Base-by-base conservation (phyloP, 2,329 filamentous ascomycete genomes). In the Hyphodiscus sp. region DNA sequence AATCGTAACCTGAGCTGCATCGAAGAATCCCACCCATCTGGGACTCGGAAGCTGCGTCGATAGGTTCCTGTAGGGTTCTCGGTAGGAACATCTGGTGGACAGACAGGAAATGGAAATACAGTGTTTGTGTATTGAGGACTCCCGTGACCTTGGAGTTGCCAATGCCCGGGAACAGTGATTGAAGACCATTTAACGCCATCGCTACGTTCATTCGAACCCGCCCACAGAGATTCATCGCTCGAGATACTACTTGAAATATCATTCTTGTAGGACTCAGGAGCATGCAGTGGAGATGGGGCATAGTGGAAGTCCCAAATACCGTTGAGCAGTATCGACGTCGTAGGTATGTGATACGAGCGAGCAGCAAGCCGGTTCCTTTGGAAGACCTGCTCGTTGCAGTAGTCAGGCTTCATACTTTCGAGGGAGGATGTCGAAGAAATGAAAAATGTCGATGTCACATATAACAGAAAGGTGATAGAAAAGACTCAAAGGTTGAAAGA, bases 101-200 rank as follows among this genome's bases (percentile, higher is more conserved):
- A 77, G 1, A 83, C 80, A 0, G 82, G 83, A 53, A 87, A 82
- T 0, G 83, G 84, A 56, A 77, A 88, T 49, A 80, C 74, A 23
- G 84, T 75, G 59, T 88, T 89, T 10, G 84, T 87, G 63, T 89
- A 54, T 58, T 84, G 81, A 0, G 85, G 85, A 38, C 53, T 68
- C 13, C 84, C 84, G 63, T 83, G 81, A 23, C 84, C 85, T 67
- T 88, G 81, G 4, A 86, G 70, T 67, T 88, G 85, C 85, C 85
- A 89, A 63, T 83, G 80, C 2, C 81, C 81, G 0, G 85, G 85
- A 0, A 88, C 85, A 11, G 76, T 62, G 41, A 86, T 80, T 16
- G 43, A 41, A 10, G 48, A 58, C 26, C 56, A 59, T 38, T 38
- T 38, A 4, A 38, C 4, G 33, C 5, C 5, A 6, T 38, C 33